Base-by-base conservation (phyloP, 1,284 basidiomycete species). In the Ustilago loliicola region DNA sequence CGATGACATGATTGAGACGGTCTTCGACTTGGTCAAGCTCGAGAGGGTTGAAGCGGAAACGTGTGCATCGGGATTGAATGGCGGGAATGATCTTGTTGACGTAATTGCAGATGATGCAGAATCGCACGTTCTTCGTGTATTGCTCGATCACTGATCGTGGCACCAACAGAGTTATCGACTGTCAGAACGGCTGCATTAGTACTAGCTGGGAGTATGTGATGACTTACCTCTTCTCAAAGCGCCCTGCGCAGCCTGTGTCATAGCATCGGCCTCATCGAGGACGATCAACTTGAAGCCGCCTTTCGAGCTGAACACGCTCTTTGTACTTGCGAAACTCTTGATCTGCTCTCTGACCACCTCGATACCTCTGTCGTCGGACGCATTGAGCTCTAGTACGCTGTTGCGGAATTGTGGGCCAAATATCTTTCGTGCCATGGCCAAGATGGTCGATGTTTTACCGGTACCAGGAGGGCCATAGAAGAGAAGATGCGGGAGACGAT, bases 91-190 rank as follows among this genome's bases (percentile, higher is more conserved):
- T 99, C 88, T 98, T 98, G 91, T 99, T 99, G 87, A 99, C 97
- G 82, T 99, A 99, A 88, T 99, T 99, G 90, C 97, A 98, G 75
- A 99, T 97, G 83, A 99, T 99, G 88, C 96, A 98, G 87, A 99
- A 99, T 38, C 97, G 92, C 73, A 98, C 97, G 85, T 99, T 99
- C 87, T 93, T 94, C 8, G 97, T 99, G 87, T 98, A 98, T 82
- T 98, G 96, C 87, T 99, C 97, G 76, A 99, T 98, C 47, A 99
- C 59, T 40, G 50, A 36, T 5, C 50, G 34, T 25, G 40, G 29
- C n/a, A 45, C n/a, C n/a, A 11, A 21, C n/a, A 6, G 15, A 17
- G n/a, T 1, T 8, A 10, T 45, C 7, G n/a, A 21, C 4, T 17
- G 42, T 45, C 5, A 45, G 42, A 21, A 45, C n/a, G 42, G 21